phyloP scores from a whole-genome alignment of 257 asterid genomes.

The Knoxia roxburghii region DNA sequence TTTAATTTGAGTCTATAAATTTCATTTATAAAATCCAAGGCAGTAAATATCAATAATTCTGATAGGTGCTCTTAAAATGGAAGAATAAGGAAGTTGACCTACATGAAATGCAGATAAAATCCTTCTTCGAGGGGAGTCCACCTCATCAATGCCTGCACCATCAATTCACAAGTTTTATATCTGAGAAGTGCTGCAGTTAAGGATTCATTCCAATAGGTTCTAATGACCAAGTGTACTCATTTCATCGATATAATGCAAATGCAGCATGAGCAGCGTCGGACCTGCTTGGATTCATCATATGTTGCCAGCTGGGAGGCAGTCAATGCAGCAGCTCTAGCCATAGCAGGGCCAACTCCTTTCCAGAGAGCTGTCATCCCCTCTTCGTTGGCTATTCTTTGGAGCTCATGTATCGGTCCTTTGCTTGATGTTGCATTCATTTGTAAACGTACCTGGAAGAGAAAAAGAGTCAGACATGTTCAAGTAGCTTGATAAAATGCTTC shows the following conservation, averaged over 20 bases:
- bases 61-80: background rate
- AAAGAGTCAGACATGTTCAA: slow-evolving; percentile 20
- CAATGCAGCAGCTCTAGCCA: slow-evolving; percentile 82
- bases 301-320: slow-evolving; percentile 92
- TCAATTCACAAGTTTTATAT: slow-evolving; percentile 18
- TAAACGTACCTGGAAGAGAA: slow-evolving; percentile 61
- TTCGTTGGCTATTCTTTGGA: slow-evolving; percentile 61
- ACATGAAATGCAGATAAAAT: slow-evolving; percentile 79
- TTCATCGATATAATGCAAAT: slow-evolving; percentile 9
- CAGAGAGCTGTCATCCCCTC: slow-evolving; percentile 85
- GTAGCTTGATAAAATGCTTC: slow-evolving; percentile 9
- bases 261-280: slow-evolving; percentile 28
- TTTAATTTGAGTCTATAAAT: background rate
- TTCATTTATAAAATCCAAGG: background rate
- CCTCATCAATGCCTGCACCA: slow-evolving; percentile 61
- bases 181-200: background rate
- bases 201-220: background rate
- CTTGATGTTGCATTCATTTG: slow-evolving; percentile 55
- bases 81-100: slow-evolving; percentile 18
- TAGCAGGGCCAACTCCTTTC: slow-evolving; percentile 99
- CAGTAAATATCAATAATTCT: background rate
- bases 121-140: slow-evolving; percentile 93
- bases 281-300: slow-evolving; percentile 90
- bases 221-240: background rate
- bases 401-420: slow-evolving; percentile 51